phyloP scores from a whole-genome alignment of 2,329 filamentous ascomycete genomes.

The Aspergillus novoparasiticus region DNA sequence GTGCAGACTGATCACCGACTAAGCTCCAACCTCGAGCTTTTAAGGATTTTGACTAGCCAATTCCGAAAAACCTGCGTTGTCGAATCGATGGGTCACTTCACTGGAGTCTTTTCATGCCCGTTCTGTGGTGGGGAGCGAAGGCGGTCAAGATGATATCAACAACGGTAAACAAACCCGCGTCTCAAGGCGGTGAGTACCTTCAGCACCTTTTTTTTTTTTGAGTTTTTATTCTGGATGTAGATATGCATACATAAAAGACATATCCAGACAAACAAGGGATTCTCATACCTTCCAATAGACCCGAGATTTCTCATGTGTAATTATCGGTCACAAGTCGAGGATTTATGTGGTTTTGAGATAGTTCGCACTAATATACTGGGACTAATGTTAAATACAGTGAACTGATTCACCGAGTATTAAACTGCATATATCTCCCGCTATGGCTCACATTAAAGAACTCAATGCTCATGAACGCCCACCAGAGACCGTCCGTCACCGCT shows the following conservation, averaged over 20 bases:
- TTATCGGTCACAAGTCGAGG: background rate
- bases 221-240: background rate
- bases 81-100: constrained; percentile 53
- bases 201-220: background rate
- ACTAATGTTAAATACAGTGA: constrained; percentile 1
- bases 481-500: constrained; percentile 66
- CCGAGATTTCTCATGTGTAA: background rate
- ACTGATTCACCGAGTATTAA: background rate
- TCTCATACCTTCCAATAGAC: background rate
- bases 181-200: constrained; percentile 35
- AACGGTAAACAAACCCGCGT: constrained; percentile 40
- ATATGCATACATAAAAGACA: background rate
- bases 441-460: constrained; percentile 48
- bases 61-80: constrained; percentile 1
- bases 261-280: background rate
- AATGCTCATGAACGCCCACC: constrained; percentile 81
- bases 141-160: constrained; percentile 45
- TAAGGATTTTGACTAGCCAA: constrained; percentile 2
- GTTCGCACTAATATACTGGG: background rate
- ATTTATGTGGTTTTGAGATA: background rate
- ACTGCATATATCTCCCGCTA: constrained; percentile 13
- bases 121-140: constrained; percentile 36
- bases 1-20: background rate
- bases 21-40: constrained; percentile 4
- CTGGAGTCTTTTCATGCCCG: constrained; percentile 49